phyloP scores from a whole-genome alignment of 148 eudicot genomes.

The Chenopodium suecicum region DNA sequence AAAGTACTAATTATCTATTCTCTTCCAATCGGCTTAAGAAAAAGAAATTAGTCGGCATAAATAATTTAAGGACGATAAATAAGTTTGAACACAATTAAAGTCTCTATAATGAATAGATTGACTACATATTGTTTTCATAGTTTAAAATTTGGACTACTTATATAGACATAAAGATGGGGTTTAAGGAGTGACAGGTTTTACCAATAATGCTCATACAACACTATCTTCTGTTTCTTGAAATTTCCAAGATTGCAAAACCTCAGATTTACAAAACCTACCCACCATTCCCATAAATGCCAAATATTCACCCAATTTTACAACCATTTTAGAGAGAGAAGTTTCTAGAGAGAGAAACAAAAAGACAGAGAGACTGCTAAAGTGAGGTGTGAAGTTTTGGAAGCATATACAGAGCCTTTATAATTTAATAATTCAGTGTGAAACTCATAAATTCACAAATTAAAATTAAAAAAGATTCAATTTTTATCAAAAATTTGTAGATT shows the following conservation, averaged over 20 bases:
- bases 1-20: too few species aligned
- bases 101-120: too few species aligned
- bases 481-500: constrained; percentile 17
- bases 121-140: too few species aligned
- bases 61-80: too few species aligned
- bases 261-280: constrained; percentile 19
- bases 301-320: not conserved
- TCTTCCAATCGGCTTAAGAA: too few species aligned
- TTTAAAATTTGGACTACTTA: too few species aligned
- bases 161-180: too few species aligned
- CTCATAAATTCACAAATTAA: not conserved
- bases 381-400: constrained; percentile 26
- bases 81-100: too few species aligned
- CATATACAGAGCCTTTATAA: not conserved
- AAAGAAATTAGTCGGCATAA: too few species aligned
- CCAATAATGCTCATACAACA: not conserved
- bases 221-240: constrained; percentile 11
- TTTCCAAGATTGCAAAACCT: constrained; percentile 12
- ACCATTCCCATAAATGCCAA: constrained; percentile 13
- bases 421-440: constrained; percentile 3
- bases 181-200: not conserved
- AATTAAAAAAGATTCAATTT: not conserved
- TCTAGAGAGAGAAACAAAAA: not conserved
- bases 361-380: not conserved
- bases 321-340: not conserved